Evolutionary conservation across 495 filamentous ascomycete genomes (phyloP), one percentile per base, ranked within the genome.

Genomic region (Xylaria curta): DNA sequence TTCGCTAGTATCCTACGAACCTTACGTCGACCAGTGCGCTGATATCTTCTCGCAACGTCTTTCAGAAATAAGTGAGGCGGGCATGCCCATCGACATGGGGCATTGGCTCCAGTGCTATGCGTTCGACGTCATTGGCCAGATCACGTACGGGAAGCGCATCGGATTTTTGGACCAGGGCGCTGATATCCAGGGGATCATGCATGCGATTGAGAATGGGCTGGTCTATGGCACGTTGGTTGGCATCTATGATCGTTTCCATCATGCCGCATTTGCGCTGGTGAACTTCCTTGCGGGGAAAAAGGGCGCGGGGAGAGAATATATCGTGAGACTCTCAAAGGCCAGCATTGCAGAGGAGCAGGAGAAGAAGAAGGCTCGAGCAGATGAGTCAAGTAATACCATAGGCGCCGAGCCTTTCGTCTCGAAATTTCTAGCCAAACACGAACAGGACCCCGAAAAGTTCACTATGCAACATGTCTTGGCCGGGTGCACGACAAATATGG

Each of bases 81-180:
- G 74, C 0, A 36, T 75, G 33, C 33, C 36, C 1, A 73, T 87
- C 9, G 81, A 90, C 68, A 79, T 90, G 6, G 81, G 81, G 0
- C 79, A 86, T 63, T 88, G 86, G 85, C 76, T 88, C 40, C 87
- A 88, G 71, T 88, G 83, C 66, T 90, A 87, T 70, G 87, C 87
- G 0, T 88, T 88, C 71, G 88, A 89, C 71, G 87, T 90, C 9
- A 88, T 90, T 66, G 86, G 85, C 8, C 75, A 84, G 64, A 86
- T 90, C 59, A 87, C 85, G 0, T 90, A 84, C 70, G 85, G 83
- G 7, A 79, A 85, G 59, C 82, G 85, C n/a, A 84, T 89, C 67
- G 85, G 86, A 0, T 87, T 87, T 70, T 76, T 88, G 2, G 85
- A 87, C 68, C 53, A 68, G 13, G 87, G 86, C 31, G 71, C 82